Base-by-base conservation (phyloP, 1,139 yeast species). In the Tardiomyces digboiensis region DNA sequence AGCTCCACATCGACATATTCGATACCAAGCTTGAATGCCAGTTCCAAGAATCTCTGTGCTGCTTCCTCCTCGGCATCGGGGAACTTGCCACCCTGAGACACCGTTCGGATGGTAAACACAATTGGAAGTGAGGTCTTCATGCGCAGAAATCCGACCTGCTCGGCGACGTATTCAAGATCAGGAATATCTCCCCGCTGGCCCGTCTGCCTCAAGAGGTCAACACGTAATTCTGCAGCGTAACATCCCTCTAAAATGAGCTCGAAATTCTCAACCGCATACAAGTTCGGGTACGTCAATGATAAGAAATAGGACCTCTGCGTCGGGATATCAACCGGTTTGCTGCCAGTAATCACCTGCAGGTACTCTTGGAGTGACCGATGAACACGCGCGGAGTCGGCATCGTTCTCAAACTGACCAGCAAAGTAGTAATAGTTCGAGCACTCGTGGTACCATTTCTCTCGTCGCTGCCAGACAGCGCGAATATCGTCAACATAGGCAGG, bases 401-500 rank as follows among this genome's bases (percentile, higher is more conserved):
- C 74, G 20, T 66, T 67, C 5, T 70, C 63, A 61, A 94, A 83
- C 54, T 82, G 87, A 22, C 87, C 77, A 1, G 95, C 80, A 66
- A 75, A 87, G 67, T 83, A 87, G 56, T 77, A 75, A 60, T 75
- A 80, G 61, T 83, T 87, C 13, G 95, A 81, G 55, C 93, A 85
- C 47, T 81, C 86, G 40, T 74, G 70, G 68, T 88, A 93, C 82
- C 86, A 83, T 12, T 67, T 62, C 62, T 86, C 83, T 61, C 99
- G 78, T 58, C 86, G 77, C 23, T 68, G 59, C 95, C 97, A 93
- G 33, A 91, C 97, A 22, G 77, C 77, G 51, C 72, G 71, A 53
- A 89, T 81, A 57, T 88, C 97, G 52, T 78, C 83, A 13, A 72
- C 72, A 58, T 80, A 88, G 2, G 95, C 85, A 18, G 99, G 98